Evolutionary conservation across 2,329 filamentous ascomycete species (phyloP).

Genomic region (Clarireedia sp.): DNA sequence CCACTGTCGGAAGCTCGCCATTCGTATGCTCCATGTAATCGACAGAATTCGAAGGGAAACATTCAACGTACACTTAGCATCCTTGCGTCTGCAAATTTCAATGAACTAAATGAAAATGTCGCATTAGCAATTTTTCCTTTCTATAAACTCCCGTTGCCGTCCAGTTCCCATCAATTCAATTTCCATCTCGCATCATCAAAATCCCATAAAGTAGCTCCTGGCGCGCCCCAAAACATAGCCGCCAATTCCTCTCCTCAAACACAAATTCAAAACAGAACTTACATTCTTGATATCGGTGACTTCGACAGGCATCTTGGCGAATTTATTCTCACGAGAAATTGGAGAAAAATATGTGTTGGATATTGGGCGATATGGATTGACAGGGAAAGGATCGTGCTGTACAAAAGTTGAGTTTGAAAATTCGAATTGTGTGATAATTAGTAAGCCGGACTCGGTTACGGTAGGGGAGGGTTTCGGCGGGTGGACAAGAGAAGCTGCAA

Average conservation of each 20-base stretch:
- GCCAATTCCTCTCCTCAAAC: background rate
- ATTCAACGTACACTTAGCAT: conserved; percentile 85
- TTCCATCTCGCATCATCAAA: background rate
- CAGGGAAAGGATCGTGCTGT: conserved; percentile 8
- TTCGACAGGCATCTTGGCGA: conserved; percentile 93
- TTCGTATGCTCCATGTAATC: too few species aligned
- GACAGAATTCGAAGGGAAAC: background rate
- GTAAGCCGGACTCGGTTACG: conserved; percentile 12
- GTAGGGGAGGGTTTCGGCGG: conserved; percentile 6
- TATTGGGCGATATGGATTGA: conserved; percentile 1
- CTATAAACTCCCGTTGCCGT: background rate
- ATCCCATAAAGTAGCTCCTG: background rate
- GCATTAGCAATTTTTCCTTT: conserved; percentile 6
- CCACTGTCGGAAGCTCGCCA: background rate
- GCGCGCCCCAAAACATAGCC: background rate
- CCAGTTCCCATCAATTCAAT: background rate
- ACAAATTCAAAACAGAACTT: conserved; percentile 22
- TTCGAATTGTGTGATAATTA: conserved; percentile 14
- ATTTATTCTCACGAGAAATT: conserved; percentile 28
- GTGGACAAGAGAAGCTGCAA: background rate
- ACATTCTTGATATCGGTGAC: conserved; percentile 95
- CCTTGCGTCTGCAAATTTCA: conserved; percentile 99
- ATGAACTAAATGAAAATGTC: conserved; percentile 63
- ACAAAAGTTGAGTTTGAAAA: conserved; percentile 4
- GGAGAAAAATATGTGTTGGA: conserved; percentile 13